Conservation (phyloP, 768 basidiomycete genomes). For the Agaricus subrufescens region DNA sequence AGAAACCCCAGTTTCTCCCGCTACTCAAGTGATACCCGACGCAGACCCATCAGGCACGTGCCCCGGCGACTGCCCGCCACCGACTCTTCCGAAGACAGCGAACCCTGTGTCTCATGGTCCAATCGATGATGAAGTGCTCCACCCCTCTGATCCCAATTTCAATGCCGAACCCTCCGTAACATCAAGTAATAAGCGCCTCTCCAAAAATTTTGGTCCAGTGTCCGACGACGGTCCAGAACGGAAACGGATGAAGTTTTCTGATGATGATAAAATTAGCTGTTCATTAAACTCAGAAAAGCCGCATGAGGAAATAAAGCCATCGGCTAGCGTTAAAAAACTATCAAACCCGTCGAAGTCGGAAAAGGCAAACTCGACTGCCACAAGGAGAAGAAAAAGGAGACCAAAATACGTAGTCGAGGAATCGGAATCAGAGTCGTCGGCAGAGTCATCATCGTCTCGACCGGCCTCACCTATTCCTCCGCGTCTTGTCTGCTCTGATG, state of each 20-base stretch:
- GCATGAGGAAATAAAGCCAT: background rate
- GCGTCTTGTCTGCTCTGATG: conserved; percentile 6
- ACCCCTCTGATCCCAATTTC: background rate
- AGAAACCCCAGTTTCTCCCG: background rate
- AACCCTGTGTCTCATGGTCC: background rate
- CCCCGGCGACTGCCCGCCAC: background rate
- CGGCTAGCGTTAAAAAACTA: background rate
- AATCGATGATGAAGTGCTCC: background rate
- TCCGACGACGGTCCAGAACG: background rate
- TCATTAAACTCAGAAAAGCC: background rate
- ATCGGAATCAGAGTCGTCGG: conserved; percentile 1
- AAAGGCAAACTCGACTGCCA: background rate
- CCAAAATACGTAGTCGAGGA: background rate
- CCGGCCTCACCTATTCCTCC: background rate
- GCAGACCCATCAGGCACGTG: background rate
- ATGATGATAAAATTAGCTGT: background rate
- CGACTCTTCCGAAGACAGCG: background rate
- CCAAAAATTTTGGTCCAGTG: background rate
- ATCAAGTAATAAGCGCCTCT: background rate
- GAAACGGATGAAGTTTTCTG: conserved; percentile 2
- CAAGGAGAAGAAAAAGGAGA: background rate
- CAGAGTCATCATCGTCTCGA: conserved; percentile 6
- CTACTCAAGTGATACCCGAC: background rate
- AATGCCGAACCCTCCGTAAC: background rate
- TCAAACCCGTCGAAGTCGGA: background rate